These are phyloP conservation scores for Acanthamoeba castellanii DNA, from an alignment of 208 protist species.

Conservation along the genomic window DNA sequence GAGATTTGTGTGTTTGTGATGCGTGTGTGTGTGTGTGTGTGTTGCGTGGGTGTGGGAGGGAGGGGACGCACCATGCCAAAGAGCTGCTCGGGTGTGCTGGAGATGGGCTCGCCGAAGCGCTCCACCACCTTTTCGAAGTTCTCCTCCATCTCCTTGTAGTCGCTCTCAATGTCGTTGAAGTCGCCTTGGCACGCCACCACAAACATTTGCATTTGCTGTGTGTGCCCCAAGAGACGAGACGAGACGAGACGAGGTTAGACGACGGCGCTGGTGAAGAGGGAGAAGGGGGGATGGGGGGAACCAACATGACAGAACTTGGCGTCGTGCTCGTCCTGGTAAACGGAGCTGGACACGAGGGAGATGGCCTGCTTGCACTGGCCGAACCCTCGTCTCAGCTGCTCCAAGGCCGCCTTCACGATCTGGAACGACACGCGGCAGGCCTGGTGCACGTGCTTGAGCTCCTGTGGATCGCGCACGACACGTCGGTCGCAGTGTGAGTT, in stretches of 20 bases:
- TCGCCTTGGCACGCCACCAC: not conserved
- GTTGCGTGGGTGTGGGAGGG: too few relatives aligned
- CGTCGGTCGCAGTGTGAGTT: not conserved
- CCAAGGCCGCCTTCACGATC: slow-evolving; percentile 53
- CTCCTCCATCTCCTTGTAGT: slow-evolving; percentile 68
- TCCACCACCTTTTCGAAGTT: slow-evolving; percentile 25
- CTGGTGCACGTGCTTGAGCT: slow-evolving; percentile 63
- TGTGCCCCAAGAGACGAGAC: too few relatives aligned
- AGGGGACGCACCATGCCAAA: slow-evolving; percentile 36
- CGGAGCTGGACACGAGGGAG: not conserved
- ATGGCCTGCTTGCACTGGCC: not conserved
- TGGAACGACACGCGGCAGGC: slow-evolving; percentile 48
- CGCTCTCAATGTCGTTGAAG: slow-evolving; percentile 13
- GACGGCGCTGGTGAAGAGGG: not conserved
- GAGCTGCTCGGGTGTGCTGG: slow-evolving; percentile 57
- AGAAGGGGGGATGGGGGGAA: not conserved
- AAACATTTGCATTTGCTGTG: not conserved
- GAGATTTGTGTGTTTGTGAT: not conserved
- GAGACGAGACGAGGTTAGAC: too few relatives aligned
- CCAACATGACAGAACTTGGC: not conserved
- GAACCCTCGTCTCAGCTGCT: slow-evolving; percentile 27
- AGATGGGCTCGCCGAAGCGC: slow-evolving; percentile 11
- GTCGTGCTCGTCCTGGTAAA: slow-evolving; percentile 9
- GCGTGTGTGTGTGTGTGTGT: too few relatives aligned
- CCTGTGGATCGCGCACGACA: not conserved